A percentile compares a stretch with the other conserved stretches of the same genome.
phyloP scores from a whole-genome alignment of 371 early-diverging fungal species.

The Saksenaea oblongispora region DNA sequence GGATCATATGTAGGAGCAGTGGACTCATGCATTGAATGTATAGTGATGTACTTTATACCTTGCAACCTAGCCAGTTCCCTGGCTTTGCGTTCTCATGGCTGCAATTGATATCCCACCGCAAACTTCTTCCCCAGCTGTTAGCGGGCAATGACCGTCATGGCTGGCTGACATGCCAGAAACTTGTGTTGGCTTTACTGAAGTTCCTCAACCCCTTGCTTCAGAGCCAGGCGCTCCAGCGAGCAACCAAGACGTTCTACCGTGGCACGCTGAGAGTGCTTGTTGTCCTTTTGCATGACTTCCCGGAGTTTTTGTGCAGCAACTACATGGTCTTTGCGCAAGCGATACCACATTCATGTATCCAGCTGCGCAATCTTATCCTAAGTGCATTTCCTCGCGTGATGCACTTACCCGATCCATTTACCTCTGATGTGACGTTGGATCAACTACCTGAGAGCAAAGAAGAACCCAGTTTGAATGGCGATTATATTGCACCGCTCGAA shows the following conservation, averaged over 20 bases:
- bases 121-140: conserved; percentile 86
- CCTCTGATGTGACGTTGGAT: conserved; percentile 87
- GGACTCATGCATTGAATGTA: conserved; percentile 36
- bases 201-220: conserved; percentile 87
- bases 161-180: conserved; percentile 82
- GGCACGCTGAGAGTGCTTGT: conserved; percentile 90
- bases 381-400: conserved; percentile 93
- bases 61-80: conserved; percentile 86
- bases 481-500: conserved; percentile 62
- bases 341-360: conserved; percentile 90
- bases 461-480: conserved; percentile 36
- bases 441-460: conserved; percentile 75
- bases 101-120: conserved; percentile 86
- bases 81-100: conserved; percentile 97
- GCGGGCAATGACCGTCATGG: conserved; percentile 48
- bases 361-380: conserved; percentile 92
- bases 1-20: neutral
- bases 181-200: conserved; percentile 79
- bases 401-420: conserved; percentile 95
- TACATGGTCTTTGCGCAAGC: conserved; percentile 86
- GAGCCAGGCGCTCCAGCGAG: conserved; percentile 55
- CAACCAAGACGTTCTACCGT: conserved; percentile 83
- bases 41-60: conserved; percentile 81
- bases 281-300: conserved; percentile 94
- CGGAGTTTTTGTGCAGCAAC: conserved; percentile 92